A percentile compares a stretch with the other conserved stretches of the same genome.
Conservation (phyloP, 768 basidiomycete species). For the Phallus indusiatus region DNA sequence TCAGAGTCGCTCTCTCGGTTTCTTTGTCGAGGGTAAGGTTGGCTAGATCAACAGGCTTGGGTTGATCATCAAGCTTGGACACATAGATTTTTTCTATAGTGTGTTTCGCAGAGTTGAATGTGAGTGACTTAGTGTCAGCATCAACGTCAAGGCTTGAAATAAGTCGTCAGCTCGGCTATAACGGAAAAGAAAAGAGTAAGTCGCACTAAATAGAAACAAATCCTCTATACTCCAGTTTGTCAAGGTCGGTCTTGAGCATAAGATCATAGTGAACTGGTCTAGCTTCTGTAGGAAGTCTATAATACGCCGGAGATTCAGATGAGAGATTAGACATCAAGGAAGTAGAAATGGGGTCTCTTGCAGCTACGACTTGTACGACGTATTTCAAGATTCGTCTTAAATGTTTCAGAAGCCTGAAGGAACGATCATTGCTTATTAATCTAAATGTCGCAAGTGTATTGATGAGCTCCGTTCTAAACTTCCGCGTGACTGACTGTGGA, state of each 20-base stretch:
- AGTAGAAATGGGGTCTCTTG: too few species aligned
- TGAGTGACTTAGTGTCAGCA: conserved; percentile 48
- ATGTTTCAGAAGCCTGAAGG: too few species aligned
- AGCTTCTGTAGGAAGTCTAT: conserved; percentile 56
- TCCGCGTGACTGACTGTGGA: too few species aligned
- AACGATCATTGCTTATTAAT: too few species aligned
- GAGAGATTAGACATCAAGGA: background rate
- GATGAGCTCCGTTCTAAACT: too few species aligned
- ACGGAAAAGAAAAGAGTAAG: background rate
- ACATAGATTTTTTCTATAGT: conserved; percentile 49
- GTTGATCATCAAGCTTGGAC: conserved; percentile 43
- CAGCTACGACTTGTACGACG: too few species aligned
- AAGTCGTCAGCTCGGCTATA: background rate
- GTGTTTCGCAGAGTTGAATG: conserved; percentile 57
- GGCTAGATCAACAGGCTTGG: conserved; percentile 35
- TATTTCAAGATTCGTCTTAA: too few species aligned
- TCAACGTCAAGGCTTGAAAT: conserved; percentile 49
- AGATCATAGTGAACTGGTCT: conserved; percentile 72
- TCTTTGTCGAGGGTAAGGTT: conserved; percentile 42
- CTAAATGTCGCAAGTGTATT: too few species aligned
- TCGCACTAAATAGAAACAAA: conserved; percentile 61
- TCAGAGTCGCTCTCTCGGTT: conserved; percentile 56
- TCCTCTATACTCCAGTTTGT: conserved; percentile 67
- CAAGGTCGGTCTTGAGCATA: conserved; percentile 73
- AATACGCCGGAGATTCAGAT: background rate